These are phyloP conservation scores for Ophiostoma triangulosporum DNA, from an alignment of 2,329 filamentous ascomycete genomes.

Conservation along the genomic window DNA sequence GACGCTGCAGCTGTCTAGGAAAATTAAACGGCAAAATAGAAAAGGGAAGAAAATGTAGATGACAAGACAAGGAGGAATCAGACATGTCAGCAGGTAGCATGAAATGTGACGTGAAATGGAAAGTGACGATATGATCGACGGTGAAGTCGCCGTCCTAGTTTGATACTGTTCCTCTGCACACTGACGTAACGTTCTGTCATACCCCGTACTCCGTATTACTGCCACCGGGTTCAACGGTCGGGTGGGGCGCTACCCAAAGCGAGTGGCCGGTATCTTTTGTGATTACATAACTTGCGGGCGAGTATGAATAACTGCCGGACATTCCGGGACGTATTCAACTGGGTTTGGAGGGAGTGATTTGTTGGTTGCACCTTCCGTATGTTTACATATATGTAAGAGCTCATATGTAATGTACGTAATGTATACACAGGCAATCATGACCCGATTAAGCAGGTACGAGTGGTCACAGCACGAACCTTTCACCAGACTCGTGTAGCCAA, in stretches of 20 bases:
- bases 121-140: not conserved
- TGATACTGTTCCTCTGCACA: not conserved
- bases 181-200: too few species aligned
- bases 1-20: conserved; percentile 2
- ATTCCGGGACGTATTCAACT: too few species aligned
- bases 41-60: not conserved
- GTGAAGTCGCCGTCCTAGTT: not conserved
- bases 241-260: not conserved
- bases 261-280: not conserved
- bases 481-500: too few species aligned
- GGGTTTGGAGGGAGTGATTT: too few species aligned
- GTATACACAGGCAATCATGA: too few species aligned
- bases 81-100: not conserved
- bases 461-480: too few species aligned
- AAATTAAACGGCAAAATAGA: not conserved
- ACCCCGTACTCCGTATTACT: not conserved
- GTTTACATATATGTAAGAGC: too few species aligned
- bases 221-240: not conserved
- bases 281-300: not conserved
- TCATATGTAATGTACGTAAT: too few species aligned
- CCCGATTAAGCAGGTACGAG: too few species aligned
- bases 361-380: too few species aligned
- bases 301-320: not conserved
- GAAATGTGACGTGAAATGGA: not conserved
- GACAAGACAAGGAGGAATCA: not conserved